These are phyloP conservation scores for Mortierella sp. DNA, from an alignment of 371 early-diverging fungal genomes.

Conservation along the genomic window DNA sequence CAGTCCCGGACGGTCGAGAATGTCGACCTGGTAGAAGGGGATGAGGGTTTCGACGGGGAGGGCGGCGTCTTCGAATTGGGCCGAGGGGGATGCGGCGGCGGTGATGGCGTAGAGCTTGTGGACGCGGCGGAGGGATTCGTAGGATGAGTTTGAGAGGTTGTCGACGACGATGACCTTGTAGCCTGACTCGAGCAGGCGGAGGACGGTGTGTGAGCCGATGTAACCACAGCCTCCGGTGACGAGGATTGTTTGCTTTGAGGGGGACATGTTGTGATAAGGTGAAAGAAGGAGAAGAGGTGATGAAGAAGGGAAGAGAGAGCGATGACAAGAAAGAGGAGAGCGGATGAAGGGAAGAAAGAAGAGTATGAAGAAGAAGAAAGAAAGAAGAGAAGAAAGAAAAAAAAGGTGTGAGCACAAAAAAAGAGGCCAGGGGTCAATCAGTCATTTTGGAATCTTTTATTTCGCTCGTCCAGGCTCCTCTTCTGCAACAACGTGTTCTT, in stretches of 20 bases:
- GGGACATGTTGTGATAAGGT: conserved; percentile 24
- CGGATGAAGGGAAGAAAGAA: background rate
- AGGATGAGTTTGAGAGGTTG: conserved; percentile 79
- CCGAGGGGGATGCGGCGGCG: conserved; percentile 17
- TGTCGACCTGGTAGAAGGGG: conserved; percentile 80
- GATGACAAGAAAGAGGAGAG: background rate
- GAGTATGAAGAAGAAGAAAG: background rate
- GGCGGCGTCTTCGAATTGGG: conserved; percentile 67
- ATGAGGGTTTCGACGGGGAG: conserved; percentile 78
- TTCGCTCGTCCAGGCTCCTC: conserved; percentile 2
- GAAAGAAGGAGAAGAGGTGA: background rate
- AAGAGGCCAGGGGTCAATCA: background rate
- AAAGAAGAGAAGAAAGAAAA: background rate
- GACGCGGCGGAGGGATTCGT: conserved; percentile 69
- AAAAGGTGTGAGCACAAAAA: background rate
- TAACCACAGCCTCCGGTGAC: conserved; percentile 95
- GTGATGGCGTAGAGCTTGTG: conserved; percentile 52
- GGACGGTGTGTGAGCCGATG: conserved; percentile 91
- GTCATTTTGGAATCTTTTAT: background rate
- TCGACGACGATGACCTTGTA: conserved; percentile 86
- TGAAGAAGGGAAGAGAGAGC: background rate
- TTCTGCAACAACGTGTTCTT: background rate
- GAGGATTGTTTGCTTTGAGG: conserved; percentile 67
- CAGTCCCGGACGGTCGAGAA: conserved; percentile 74
- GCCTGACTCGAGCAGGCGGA: conserved; percentile 80